Evolutionary conservation across 1,139 yeast genomes (phyloP).

Genomic region (Kodamaea plutei): DNA sequence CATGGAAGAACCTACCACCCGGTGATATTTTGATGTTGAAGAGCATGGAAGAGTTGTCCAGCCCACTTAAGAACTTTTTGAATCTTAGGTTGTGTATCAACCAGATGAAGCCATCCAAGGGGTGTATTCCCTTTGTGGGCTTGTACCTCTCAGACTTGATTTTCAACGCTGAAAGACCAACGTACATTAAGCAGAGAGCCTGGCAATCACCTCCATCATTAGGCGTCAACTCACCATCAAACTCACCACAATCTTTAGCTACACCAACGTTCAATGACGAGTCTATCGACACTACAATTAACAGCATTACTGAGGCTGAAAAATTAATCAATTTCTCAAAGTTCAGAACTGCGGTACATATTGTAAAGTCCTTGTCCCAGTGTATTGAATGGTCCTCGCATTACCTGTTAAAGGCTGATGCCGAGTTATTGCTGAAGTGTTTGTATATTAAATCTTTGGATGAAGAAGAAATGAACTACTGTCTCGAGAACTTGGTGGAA

Average conservation of each 20-base stretch:
- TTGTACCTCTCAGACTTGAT: slow-evolving; percentile 79
- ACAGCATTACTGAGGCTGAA: slow-evolving; percentile 23
- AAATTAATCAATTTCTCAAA: slow-evolving; percentile 70
- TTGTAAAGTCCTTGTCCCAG: slow-evolving; percentile 75
- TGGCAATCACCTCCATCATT: slow-evolving; percentile 1
- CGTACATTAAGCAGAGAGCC: slow-evolving; percentile 26
- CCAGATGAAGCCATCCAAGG: slow-evolving; percentile 61
- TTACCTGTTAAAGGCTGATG: slow-evolving; percentile 47
- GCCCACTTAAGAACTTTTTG: slow-evolving; percentile 63
- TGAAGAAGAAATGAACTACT: slow-evolving; percentile 66
- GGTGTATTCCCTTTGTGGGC: slow-evolving; percentile 89
- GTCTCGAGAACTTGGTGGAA: slow-evolving; percentile 14
- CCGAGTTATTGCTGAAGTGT: slow-evolving; percentile 75
- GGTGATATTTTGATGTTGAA: slow-evolving; percentile 61
- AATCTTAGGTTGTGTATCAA: slow-evolving; percentile 61
- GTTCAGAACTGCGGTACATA: slow-evolving; percentile 70
- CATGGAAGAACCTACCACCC: slow-evolving; percentile 65
- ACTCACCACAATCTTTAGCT: slow-evolving; percentile 7
- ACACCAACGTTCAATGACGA: slow-evolving; percentile 11
- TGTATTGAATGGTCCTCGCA: slow-evolving; percentile 81
- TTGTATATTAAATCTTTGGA: slow-evolving; percentile 74
- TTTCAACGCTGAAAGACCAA: slow-evolving; percentile 70
- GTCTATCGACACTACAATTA: slow-evolving; percentile 12
- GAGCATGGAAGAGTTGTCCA: slow-evolving; percentile 59
- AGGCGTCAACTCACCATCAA: not conserved